Evolutionary conservation across 345 rosid species (phyloP), one percentile per base, ranked within the genome.

Genomic region (Psidium guajava): DNA sequence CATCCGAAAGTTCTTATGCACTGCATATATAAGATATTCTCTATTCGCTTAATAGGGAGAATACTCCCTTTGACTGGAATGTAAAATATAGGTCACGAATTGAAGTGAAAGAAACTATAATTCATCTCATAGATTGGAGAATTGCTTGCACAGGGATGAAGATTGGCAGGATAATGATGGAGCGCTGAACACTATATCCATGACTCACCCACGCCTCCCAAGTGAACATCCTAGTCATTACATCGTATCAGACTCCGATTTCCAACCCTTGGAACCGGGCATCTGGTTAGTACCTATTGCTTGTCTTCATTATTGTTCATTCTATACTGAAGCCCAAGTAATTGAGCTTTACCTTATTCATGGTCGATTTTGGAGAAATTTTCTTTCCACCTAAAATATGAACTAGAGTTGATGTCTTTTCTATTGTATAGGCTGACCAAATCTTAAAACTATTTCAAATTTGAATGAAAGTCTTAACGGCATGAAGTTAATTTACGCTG

Each of bases 91-190:
- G 12, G 47, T 32, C 47, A 32, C 36, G 77, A 64, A 32, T 32
- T 1, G 32, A 64, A 64, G 44, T 24, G 77, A 64, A 64, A 64
- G 24, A 64, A 64, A 18, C 74, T 3, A 61, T 16, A 32, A 69
- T 18, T 32, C 77, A 9, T 32, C 77, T 25, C 57, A 54, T 82
- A 50, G 36, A 27, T 2, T 27, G 2, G 27, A 53, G 52, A 8
- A 85, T 14, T 56, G 50, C 51, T 27, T 86, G 47, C 42, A 28
- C 85, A 97, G 99, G 92, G 98, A 97, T 90, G 98, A 97, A 87
- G 98, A 95, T 88, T 97, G 99, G 99, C 91, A 85, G 85, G 99
- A 97, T 87, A 97, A 97, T 86, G 99, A 97, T 86, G 99, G 99
- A 86, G 99, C 99, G 57, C 85, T 97, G 86, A 97, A 96, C 91